Base-by-base conservation (phyloP, 352 stramenopile genomes). In the Phytophthora pluvialis region DNA sequence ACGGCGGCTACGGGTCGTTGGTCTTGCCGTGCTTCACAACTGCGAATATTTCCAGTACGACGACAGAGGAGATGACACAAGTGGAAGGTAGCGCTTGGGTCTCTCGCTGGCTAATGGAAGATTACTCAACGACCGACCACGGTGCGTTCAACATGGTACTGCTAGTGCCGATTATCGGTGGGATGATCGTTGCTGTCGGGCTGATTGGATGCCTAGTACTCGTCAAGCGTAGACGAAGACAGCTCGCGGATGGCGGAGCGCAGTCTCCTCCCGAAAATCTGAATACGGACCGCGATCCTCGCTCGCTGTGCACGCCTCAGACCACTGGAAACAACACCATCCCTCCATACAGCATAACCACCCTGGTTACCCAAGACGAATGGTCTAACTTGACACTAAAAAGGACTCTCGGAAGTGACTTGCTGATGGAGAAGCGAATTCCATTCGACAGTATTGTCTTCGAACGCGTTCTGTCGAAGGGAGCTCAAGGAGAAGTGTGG, bases 401-500 rank as follows among this genome's bases (percentile, higher is more conserved):
- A 43, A 64, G 11, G 12, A 59, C 56, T 31, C 46, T 64, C 4
- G 28, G 28, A 2, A 60, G 61, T 32, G 40, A 47, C 7, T 48
- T 50, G 16, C 48, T 65, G 0, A 11, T 39, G 2, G 49, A 50
- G 5, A 73, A 72, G 51, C 62, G 67, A 2, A 44, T 77, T 15
- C 54, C 70, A 8, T 68, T 42, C 26, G 64, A 77, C n/a, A 57
- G 39, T 8, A 44, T 70, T 11, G 7, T 3, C 1, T 81, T 82
- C 26, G 28, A 80, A 16, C 33, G 44, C 12, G 21, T 64, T 5
- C 21, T 89, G 0, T 67, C 69, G 0, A 74, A 76, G 4, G 80
- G 73, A 5, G 73, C 72, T 7, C 75, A 64, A 26, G 78, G 78
- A 13, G 80, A 89, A 53, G 78, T 89, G 1, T 88, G 76, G 76